phyloP scores from a whole-genome alignment of 805 yeast species.

The Starmera amethionina region DNA sequence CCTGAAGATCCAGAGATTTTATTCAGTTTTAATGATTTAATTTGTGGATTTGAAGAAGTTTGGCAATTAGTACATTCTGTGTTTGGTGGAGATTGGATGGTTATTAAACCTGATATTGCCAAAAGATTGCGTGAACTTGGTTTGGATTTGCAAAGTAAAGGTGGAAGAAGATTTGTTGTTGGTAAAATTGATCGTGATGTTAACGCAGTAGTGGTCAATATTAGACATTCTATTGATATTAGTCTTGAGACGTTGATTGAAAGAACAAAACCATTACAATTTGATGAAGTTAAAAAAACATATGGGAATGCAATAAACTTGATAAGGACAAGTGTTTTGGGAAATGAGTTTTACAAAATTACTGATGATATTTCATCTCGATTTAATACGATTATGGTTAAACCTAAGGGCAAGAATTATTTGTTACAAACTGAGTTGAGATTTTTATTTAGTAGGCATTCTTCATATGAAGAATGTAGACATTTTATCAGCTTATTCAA shows the following conservation, averaged over 20 bases:
- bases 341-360: conserved; percentile 18
- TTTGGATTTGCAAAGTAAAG: too few relatives aligned
- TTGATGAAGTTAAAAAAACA: conserved; percentile 3
- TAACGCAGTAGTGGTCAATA: conserved; percentile 18
- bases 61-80: conserved; percentile 29
- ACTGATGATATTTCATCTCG: conserved; percentile 17
- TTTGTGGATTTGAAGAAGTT: conserved; percentile 44
- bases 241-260: conserved; percentile 8
- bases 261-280: conserved; percentile 1
- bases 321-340: conserved; percentile 7
- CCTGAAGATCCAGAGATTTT: conserved; percentile 27
- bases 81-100: conserved; percentile 9
- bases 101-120: too few relatives aligned
- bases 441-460: conserved; percentile 36
- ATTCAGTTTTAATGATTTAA: conserved; percentile 30
- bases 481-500: conserved; percentile 25
- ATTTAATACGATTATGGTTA: neutral
- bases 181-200: too few relatives aligned
- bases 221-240: conserved; percentile 29
- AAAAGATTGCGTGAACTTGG: too few relatives aligned
- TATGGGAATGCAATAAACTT: conserved; percentile 15
- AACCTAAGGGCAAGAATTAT: conserved; percentile 16
- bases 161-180: too few relatives aligned
- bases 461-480: conserved; percentile 32
- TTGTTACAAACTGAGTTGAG: conserved; percentile 27